Evolutionary conservation across 2,329 filamentous ascomycete species (phyloP).

Genomic region (Penicillium sp.): DNA sequence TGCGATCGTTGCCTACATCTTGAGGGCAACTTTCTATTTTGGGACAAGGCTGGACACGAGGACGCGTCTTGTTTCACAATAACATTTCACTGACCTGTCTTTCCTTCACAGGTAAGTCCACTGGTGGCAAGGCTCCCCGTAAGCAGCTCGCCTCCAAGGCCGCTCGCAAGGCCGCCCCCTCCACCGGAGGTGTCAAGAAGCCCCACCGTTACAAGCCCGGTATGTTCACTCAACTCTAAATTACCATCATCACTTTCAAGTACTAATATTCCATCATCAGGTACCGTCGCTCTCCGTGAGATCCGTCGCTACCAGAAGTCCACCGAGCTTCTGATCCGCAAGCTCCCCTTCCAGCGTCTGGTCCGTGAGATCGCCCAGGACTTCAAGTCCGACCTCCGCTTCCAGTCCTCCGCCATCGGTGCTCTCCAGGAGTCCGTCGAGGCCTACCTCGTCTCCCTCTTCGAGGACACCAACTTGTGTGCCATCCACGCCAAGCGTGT

Average conservation of each 20-base stretch:
- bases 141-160: slow-evolving; percentile 99
- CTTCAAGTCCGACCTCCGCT: slow-evolving; percentile 92
- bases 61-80: slow-evolving; percentile 14
- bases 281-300: slow-evolving; percentile 95
- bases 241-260: neutral
- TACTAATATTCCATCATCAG: slow-evolving; percentile 38
- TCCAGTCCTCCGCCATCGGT: slow-evolving; percentile 97
- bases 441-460: slow-evolving; percentile 96
- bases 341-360: slow-evolving; percentile 96
- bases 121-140: slow-evolving; percentile 70
- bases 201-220: slow-evolving; percentile 86
- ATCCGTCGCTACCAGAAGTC: slow-evolving; percentile 98
- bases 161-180: slow-evolving; percentile 95
- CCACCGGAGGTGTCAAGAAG: slow-evolving; percentile 97
- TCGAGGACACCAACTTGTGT: slow-evolving; percentile 97
- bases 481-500: slow-evolving; percentile 99
- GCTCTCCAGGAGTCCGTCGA: slow-evolving; percentile 98
- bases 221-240: slow-evolving; percentile 33
- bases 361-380: slow-evolving; percentile 96
- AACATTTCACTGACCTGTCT: slow-evolving; percentile 27
- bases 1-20: neutral
- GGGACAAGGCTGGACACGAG: slow-evolving; percentile 7
- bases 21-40: neutral
- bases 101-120: slow-evolving; percentile 63
- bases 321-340: slow-evolving; percentile 92